Conservation (phyloP, 768 basidiomycete species). For the Hydnum rufescens region DNA sequence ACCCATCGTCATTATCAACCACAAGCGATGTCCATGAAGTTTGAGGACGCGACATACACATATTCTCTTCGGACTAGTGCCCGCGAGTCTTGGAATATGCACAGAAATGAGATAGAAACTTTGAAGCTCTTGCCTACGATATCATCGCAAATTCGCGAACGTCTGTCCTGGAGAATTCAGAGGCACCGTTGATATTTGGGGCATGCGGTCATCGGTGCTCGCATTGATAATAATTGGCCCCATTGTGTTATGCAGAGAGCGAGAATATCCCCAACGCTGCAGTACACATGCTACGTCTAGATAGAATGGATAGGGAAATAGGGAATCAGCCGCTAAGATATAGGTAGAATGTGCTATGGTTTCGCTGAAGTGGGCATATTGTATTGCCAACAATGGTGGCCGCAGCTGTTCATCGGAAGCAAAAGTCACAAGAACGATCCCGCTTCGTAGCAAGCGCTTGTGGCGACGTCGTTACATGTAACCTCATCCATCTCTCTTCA, state of each 20-base stretch:
- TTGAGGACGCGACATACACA: no score
- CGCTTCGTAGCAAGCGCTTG: no score
- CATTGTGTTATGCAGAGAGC: conserved; percentile 38
- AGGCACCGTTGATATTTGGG: conserved; percentile 76
- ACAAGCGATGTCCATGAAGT: no score
- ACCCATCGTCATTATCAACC: no score
- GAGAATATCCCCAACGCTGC: conserved; percentile 67
- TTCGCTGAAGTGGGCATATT: no score
- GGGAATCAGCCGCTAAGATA: conserved; percentile 61
- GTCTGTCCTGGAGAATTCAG: conserved; percentile 30
- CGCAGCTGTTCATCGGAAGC: no score
- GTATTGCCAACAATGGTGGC: no score
- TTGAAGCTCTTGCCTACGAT: conserved; percentile 47
- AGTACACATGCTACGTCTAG: conserved; percentile 61
- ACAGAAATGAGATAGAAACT: conserved; percentile 33
- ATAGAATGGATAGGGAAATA: conserved; percentile 28
- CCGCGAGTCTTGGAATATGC: no score
- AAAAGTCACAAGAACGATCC: no score
- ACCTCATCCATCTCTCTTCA: no score
- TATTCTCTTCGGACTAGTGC: no score
- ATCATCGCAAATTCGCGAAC: conserved; percentile 56
- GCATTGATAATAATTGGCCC: conserved; percentile 41
- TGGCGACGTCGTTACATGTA: no score
- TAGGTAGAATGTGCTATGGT: conserved; percentile 72
- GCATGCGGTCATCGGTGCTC: conserved; percentile 89